A percentile compares a stretch with the other conserved stretches of the same genome.
These are phyloP conservation scores for Datisca glomerata DNA, from an alignment of 306 rosid species.

Conservation along the genomic window DNA sequence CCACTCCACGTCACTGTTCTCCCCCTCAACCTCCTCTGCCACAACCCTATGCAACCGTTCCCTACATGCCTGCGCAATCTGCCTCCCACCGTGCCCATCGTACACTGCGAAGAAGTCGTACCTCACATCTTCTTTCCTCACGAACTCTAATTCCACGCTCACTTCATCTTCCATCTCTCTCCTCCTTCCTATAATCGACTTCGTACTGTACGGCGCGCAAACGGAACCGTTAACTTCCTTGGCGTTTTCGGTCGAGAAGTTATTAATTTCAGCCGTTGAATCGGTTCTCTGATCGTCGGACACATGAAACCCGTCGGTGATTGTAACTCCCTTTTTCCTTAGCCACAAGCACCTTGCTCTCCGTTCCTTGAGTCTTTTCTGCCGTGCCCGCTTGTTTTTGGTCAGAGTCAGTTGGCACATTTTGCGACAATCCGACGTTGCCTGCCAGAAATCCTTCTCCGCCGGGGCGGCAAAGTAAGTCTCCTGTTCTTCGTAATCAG, in stretches of 20 bases:
- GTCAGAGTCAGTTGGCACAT: conserved; percentile 5
- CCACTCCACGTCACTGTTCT: conserved; percentile 28
- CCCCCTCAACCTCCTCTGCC: conserved; percentile 39
- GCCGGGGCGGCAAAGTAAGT: too few relatives aligned
- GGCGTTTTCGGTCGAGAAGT: not conserved
- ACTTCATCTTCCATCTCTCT: conserved; percentile 86
- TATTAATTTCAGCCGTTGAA: not conserved
- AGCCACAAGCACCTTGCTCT: conserved; percentile 35
- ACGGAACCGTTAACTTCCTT: not conserved
- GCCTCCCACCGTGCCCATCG: conserved; percentile 81
- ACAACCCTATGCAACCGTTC: conserved; percentile 43
- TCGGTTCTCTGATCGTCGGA: too few relatives aligned
- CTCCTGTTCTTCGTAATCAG: too few relatives aligned
- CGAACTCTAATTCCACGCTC: conserved; percentile 49
- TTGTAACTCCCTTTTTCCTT: conserved; percentile 13
- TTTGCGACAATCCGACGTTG: conserved; percentile 3
- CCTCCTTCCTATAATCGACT: conserved; percentile 61
- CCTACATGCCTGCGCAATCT: conserved; percentile 54
- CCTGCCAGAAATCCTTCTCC: conserved; percentile 3
- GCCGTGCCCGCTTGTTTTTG: conserved; percentile 15
- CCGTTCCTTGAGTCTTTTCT: conserved; percentile 28
- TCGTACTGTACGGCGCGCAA: conserved; percentile 29
- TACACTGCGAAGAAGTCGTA: conserved; percentile 64
- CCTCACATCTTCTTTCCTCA: conserved; percentile 6
- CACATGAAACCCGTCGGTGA: not conserved